Percentiles rank a stretch among this genome's conserved stretches.
Evolutionary conservation across 345 rosid species (phyloP).

Genomic region (Streptanthus diversifolius): DNA sequence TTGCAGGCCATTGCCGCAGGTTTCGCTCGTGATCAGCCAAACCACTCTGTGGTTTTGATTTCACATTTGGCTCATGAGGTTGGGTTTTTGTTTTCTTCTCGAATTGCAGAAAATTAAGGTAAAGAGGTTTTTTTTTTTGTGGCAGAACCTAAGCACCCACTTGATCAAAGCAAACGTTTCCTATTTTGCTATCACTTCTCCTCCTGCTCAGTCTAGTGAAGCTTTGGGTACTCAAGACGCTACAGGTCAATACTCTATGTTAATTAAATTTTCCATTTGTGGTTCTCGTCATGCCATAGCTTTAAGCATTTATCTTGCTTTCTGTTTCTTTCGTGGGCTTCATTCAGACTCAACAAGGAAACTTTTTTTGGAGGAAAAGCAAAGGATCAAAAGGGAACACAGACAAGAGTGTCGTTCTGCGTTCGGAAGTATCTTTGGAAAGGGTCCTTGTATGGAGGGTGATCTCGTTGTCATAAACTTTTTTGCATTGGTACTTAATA

Average conservation of each 20-base stretch:
- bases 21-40: conserved; percentile 55
- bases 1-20: conserved; percentile 76
- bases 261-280: not conserved
- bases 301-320: not conserved
- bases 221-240: conserved; percentile 15
- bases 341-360: conserved; percentile 34
- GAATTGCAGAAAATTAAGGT: conserved; percentile 10
- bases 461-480: conserved; percentile 78
- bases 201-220: conserved; percentile 56
- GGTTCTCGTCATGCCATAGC: not conserved
- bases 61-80: conserved; percentile 85
- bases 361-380: conserved; percentile 40
- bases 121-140: not conserved
- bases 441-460: conserved; percentile 42
- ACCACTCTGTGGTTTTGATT: conserved; percentile 53
- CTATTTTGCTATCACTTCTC: conserved; percentile 50
- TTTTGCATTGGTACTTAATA: conserved; percentile 70
- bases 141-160: conserved; percentile 55
- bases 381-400: conserved; percentile 45
- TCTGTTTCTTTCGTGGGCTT: not conserved
- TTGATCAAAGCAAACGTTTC: conserved; percentile 45
- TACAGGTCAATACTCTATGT: conserved; percentile 36
- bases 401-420: conserved; percentile 61
- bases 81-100: not conserved
- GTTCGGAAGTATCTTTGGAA: conserved; percentile 52